Evolutionary conservation across 2,329 filamentous ascomycete genomes (phyloP), one percentile per base, ranked within the genome.

Genomic region (Colletotrichum sojae): DNA sequence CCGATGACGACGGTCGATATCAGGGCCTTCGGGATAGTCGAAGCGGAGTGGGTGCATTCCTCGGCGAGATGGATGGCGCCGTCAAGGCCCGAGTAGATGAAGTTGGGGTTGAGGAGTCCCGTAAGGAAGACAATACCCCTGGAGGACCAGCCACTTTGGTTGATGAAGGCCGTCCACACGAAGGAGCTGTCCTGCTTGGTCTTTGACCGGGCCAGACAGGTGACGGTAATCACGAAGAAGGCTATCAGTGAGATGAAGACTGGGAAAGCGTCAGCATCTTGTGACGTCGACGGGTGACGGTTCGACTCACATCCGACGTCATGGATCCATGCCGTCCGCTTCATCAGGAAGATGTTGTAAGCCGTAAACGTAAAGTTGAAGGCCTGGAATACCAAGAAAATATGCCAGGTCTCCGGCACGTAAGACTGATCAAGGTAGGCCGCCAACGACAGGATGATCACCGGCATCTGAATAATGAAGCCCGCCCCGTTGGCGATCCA

Each of bases 21-120:
- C 13, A 82, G 71, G 5, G 79, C 79, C 46, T 73, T 73, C 0
- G 79, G 80, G 3, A 81, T 76, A 3, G 74, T 73, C 1, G 64
- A 73, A 9, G 73, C 74, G 4, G 80, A 73, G 53, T 76, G 68
- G 0, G 72, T 76, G 27, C 77, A 77, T 53, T 82, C 80, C 68
- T 82, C 80, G 1, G 79, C 78, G 46, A 82, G 72, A 71, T 82
- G 80, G 15, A 81, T 74, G 13, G 78, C 76, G 1, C 76, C 77
- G 56, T 83, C 79, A 2, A 81, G 68, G 0, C 80, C 79, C 6
- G 76, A 76, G 71, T 78, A 81, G 62, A 80, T 79, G 67, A 78
- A 82, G 25, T 78, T 79, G 0, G 79, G 76, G 27, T 78, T 79
- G 13, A 80, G 73, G 6, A 83, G 73, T 0, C 81, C 81, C 0